These are phyloP conservation scores for Fusarium euwallaceae DNA, from an alignment of 2,329 filamentous ascomycete species.

Conservation along the genomic window DNA sequence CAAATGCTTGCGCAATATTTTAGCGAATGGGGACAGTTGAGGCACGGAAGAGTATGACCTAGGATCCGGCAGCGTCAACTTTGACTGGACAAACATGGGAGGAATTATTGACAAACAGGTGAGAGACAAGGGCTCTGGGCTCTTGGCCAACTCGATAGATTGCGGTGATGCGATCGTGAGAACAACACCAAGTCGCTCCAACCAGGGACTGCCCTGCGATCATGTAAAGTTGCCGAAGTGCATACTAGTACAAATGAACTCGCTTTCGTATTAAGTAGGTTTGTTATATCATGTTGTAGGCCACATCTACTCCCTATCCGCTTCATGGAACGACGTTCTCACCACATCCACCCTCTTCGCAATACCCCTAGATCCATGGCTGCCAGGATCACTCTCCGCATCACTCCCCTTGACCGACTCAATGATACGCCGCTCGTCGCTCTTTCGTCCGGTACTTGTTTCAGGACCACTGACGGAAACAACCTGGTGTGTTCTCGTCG, in stretches of 20 bases:
- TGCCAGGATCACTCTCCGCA: constrained; percentile 5
- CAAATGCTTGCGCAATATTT: background rate
- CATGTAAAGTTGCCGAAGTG: background rate
- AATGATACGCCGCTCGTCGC: constrained; percentile 17
- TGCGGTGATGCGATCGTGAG: background rate
- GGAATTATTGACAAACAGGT: background rate
- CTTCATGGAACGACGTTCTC: constrained; percentile 17
- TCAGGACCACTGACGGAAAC: constrained; percentile 15
- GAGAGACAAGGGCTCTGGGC: background rate
- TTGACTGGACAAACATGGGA: background rate
- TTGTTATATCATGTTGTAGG: background rate
- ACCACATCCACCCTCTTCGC: constrained; percentile 8
- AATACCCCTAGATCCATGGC: constrained; percentile 8
- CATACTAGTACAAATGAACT: background rate
- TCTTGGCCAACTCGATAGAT: background rate
- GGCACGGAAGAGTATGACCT: background rate
- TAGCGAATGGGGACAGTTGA: background rate
- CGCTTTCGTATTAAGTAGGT: background rate
- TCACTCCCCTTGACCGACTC: constrained; percentile 15
- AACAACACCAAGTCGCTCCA: background rate
- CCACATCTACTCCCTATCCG: background rate
- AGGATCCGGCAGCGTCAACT: background rate
- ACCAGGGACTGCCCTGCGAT: background rate
- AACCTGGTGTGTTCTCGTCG: background rate
- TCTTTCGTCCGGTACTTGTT: background rate